Conservation (phyloP, 2,329 filamentous ascomycete species). For the Aspergillus pseudotamarii region DNA sequence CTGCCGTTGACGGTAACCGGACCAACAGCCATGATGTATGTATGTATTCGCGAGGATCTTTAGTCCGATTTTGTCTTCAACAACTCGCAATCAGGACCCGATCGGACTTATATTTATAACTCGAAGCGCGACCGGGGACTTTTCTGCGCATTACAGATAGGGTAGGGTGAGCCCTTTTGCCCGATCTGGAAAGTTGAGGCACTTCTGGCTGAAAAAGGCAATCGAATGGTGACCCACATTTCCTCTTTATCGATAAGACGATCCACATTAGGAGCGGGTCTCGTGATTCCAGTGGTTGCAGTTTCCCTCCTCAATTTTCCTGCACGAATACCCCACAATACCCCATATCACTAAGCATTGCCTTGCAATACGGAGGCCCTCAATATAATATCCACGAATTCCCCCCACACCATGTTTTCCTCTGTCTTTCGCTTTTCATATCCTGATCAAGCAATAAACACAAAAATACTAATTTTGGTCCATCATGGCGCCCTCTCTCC, state of each 20-base stretch:
- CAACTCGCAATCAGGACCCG: not conserved
- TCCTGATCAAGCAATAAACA: not conserved
- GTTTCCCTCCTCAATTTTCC: not conserved
- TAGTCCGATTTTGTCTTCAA: not conserved
- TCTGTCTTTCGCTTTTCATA: not conserved
- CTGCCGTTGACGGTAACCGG: slow-evolving; percentile 11
- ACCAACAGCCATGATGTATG: slow-evolving; percentile 25
- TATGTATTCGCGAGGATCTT: not conserved
- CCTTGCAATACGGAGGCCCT: not conserved
- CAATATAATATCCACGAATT: not conserved
- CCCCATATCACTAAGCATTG: not conserved
- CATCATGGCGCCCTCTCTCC: not conserved
- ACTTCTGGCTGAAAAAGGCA: slow-evolving; percentile 14
- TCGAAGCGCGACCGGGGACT: not conserved
- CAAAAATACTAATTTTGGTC: not conserved
- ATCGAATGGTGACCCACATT: not conserved
- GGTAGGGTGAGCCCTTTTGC: slow-evolving; percentile 14
- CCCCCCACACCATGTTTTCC: not conserved
- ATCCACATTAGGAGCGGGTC: not conserved
- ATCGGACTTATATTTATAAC: slow-evolving; percentile 9
- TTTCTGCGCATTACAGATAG: not conserved
- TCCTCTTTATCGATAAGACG: not conserved
- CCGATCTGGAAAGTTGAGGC: slow-evolving; percentile 20
- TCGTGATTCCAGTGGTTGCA: not conserved
- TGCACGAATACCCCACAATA: not conserved